These are phyloP conservation scores for Morella rubra DNA, from an alignment of 306 rosid genomes.

Conservation along the genomic window DNA sequence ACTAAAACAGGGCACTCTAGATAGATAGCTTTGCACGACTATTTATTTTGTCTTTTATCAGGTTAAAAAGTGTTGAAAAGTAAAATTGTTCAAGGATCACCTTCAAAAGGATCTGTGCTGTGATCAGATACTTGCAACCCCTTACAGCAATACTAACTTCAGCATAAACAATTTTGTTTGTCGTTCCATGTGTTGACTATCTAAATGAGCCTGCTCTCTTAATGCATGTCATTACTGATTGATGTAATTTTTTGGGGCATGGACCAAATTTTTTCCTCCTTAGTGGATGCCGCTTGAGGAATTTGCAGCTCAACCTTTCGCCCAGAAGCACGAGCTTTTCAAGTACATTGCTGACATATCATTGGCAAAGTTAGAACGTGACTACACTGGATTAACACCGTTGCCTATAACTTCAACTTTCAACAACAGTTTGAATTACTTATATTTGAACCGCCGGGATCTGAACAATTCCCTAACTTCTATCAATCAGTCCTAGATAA, in stretches of 20 bases:
- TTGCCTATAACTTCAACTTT: background rate
- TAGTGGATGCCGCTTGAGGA: conserved; percentile 17
- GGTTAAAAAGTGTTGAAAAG: no score
- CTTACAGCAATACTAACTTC: background rate
- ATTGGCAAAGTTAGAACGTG: conserved; percentile 4
- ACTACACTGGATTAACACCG: background rate
- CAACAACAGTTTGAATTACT: background rate
- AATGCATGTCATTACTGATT: background rate
- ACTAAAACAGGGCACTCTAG: background rate
- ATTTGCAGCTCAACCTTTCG: conserved; percentile 16
- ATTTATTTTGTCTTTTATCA: background rate
- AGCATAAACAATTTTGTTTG: no score
- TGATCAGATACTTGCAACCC: background rate
- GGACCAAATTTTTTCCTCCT: background rate
- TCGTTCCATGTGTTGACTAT: no score
- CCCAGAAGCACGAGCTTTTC: conserved; percentile 7
- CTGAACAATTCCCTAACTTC: background rate
- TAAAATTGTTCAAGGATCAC: no score
- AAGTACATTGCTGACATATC: background rate
- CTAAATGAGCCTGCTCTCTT: background rate
- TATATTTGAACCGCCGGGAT: conserved; percentile 1
- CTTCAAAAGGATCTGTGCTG: no score
- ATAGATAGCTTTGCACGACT: background rate
- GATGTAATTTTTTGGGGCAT: background rate
- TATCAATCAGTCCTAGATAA: background rate